Evolutionary conservation across 805 yeast genomes (phyloP).

Genomic region (Yarrowia hollandica): DNA sequence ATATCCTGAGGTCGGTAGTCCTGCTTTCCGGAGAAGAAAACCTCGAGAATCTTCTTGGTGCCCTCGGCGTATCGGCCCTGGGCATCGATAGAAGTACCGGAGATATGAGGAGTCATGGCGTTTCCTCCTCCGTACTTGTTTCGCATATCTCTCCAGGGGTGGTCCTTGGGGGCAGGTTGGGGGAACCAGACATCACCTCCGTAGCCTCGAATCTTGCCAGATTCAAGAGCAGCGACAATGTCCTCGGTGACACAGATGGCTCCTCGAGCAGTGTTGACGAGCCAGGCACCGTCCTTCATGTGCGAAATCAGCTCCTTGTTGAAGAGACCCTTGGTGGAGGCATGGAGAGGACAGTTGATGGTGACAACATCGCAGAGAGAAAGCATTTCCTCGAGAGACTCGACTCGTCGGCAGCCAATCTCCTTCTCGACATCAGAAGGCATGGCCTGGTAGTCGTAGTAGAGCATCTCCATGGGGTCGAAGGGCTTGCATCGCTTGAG

Average conservation of each 20-base stretch:
- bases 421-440: not conserved
- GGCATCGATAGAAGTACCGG: conserved; percentile 57
- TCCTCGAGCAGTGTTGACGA: conserved; percentile 80
- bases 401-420: not conserved
- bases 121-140: conserved; percentile 72
- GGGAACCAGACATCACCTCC: conserved; percentile 66
- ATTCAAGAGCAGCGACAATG: conserved; percentile 68
- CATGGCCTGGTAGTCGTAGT: not conserved
- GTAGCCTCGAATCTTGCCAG: conserved; percentile 72
- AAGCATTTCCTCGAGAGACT: not conserved
- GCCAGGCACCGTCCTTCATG: conserved; percentile 71
- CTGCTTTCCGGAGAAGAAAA: not conserved
- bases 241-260: conserved; percentile 73
- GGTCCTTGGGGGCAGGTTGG: conserved; percentile 44
- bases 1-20: not conserved
- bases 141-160: conserved; percentile 72
- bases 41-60: not conserved
- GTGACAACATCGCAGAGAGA: not conserved
- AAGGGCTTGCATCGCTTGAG: not conserved
- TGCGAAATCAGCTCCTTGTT: conserved; percentile 47
- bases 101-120: conserved; percentile 81
- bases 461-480: not conserved
- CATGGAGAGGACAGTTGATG: not conserved
- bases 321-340: not conserved
- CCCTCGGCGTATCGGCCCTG: not conserved